A percentile compares a stretch with the other conserved stretches of the same genome.
phyloP scores from a whole-genome alignment of 371 early-diverging fungal species.

The Entomophthora muscae region DNA sequence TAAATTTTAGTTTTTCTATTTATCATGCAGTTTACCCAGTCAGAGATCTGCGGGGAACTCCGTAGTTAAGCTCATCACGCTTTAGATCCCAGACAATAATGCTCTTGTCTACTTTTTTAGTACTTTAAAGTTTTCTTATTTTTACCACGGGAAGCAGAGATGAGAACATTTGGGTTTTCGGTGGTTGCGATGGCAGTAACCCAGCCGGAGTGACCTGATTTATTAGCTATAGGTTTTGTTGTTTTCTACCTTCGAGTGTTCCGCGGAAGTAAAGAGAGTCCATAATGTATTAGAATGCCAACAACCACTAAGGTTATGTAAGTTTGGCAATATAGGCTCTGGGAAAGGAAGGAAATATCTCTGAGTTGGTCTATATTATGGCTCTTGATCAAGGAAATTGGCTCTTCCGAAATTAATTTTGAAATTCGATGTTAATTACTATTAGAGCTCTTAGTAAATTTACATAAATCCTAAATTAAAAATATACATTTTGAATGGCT shows the following conservation, averaged over 20 bases:
- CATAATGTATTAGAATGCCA: too few species aligned
- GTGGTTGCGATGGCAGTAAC: conserved; percentile 91
- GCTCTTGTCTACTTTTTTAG: conserved; percentile 55
- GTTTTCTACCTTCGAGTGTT: conserved; percentile 14
- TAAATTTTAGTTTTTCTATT: neutral
- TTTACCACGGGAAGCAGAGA: conserved; percentile 84
- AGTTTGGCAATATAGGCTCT: too few species aligned
- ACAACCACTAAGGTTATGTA: too few species aligned
- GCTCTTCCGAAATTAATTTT: too few species aligned
- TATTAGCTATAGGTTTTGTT: neutral
- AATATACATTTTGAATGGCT: too few species aligned
- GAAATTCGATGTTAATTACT: too few species aligned
- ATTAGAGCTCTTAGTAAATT: too few species aligned
- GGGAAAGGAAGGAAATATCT: too few species aligned
- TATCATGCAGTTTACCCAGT: conserved; percentile 18
- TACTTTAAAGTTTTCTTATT: conserved; percentile 5
- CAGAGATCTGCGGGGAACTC: conserved; percentile 74
- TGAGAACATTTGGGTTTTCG: conserved; percentile 78
- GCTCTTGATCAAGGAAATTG: too few species aligned
- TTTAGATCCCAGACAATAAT: conserved; percentile 91
- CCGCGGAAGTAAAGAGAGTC: conserved; percentile 11
- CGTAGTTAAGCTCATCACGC: conserved; percentile 83
- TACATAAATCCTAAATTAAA: too few species aligned
- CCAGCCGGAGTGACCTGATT: conserved; percentile 55
- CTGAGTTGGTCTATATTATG: too few species aligned